These are phyloP conservation scores for Cordyceps cicadae DNA, from an alignment of 2,329 filamentous ascomycete genomes.

Conservation along the genomic window DNA sequence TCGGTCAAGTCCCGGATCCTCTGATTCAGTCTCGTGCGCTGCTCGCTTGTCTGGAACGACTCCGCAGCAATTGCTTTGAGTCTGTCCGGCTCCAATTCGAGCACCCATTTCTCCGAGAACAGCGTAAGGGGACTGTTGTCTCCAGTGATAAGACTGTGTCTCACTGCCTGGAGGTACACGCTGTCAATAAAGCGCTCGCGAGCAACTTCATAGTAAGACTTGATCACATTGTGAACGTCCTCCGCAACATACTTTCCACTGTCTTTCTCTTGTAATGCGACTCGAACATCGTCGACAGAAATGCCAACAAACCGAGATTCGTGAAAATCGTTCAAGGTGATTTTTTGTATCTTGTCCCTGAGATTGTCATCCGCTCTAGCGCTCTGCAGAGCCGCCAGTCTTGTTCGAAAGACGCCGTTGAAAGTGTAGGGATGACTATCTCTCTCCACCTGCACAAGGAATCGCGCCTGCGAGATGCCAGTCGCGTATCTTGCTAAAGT, in stretches of 20 bases:
- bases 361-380: background rate
- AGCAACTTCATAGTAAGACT: slow-evolving; percentile 26
- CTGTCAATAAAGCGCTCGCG: slow-evolving; percentile 28
- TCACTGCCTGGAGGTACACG: slow-evolving; percentile 24
- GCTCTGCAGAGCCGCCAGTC: slow-evolving; percentile 5
- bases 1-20: background rate
- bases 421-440: slow-evolving; percentile 23
- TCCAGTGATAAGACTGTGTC: slow-evolving; percentile 20
- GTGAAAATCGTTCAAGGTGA: background rate
- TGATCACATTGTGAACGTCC: slow-evolving; percentile 24
- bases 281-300: slow-evolving; percentile 14
- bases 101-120: slow-evolving; percentile 2
- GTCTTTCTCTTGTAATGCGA: slow-evolving; percentile 13
- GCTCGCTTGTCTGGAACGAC: background rate
- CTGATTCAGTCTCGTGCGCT: background rate
- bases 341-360: slow-evolving; percentile 10
- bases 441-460: slow-evolving; percentile 22
- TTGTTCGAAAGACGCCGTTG: slow-evolving; percentile 18
- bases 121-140: slow-evolving; percentile 16
- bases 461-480: slow-evolving; percentile 16
- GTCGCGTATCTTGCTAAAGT: slow-evolving; percentile 18
- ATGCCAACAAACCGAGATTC: slow-evolving; percentile 2
- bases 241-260: slow-evolving; percentile 17
- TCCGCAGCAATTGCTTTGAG: background rate
- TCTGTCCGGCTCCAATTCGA: background rate